phyloP scores from a whole-genome alignment of 2,329 filamentous ascomycete genomes.

The Cadophora luteo-olivacea region DNA sequence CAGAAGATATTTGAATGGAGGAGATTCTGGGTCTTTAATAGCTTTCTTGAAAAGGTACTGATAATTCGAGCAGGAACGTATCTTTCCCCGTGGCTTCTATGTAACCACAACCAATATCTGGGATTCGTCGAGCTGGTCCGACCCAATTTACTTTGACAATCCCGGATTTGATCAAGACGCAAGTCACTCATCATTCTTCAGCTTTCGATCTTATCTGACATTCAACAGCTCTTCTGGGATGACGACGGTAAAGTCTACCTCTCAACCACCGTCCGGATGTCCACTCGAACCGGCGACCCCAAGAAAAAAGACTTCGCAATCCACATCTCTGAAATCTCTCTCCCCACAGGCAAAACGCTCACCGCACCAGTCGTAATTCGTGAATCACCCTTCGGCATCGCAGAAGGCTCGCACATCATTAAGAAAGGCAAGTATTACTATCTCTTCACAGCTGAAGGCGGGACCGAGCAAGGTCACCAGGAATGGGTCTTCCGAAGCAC shows the following conservation, averaged over 20 bases:
- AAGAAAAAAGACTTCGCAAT: slow-evolving; percentile 60
- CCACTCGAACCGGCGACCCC: slow-evolving; percentile 44
- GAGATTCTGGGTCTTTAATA: too few relatives aligned
- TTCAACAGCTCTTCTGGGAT: slow-evolving; percentile 58
- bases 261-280: slow-evolving; percentile 50
- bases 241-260: slow-evolving; percentile 61
- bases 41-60: background rate
- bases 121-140: slow-evolving; percentile 62
- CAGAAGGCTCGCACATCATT: slow-evolving; percentile 65
- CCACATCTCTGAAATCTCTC: slow-evolving; percentile 52
- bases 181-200: slow-evolving; percentile 59
- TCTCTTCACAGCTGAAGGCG: slow-evolving; percentile 64
- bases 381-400: slow-evolving; percentile 65
- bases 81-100: slow-evolving; percentile 61
- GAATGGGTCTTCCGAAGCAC: slow-evolving; percentile 62
- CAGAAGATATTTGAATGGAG: too few relatives aligned
- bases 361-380: slow-evolving; percentile 56
- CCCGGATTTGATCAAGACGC: slow-evolving; percentile 62
- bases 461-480: slow-evolving; percentile 66
- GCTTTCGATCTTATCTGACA: background rate
- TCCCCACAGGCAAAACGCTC: slow-evolving; percentile 61
- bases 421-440: slow-evolving; percentile 65
- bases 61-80: slow-evolving; percentile 46
- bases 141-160: slow-evolving; percentile 64
- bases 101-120: slow-evolving; percentile 57